Evolutionary conservation across 2,329 filamentous ascomycete genomes (phyloP).

Genomic region (Penicillium janthinellum): DNA sequence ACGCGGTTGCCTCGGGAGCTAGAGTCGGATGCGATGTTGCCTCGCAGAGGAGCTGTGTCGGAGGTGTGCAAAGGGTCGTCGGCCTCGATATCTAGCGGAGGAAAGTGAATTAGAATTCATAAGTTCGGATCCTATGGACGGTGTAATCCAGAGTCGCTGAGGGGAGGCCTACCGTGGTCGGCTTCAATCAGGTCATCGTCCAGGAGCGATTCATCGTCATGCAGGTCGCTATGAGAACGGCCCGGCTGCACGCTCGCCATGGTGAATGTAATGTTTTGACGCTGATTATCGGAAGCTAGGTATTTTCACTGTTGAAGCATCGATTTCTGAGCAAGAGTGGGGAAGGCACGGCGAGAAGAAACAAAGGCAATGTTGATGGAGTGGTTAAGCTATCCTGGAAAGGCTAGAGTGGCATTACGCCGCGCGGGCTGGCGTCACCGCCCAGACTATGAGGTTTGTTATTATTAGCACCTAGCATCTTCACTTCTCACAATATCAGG

Average conservation of each 20-base stretch:
- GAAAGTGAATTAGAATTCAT: slow-evolving; percentile 1
- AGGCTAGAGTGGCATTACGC: slow-evolving; percentile 46
- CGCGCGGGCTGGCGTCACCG: slow-evolving; percentile 20
- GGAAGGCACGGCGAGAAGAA: slow-evolving; percentile 12
- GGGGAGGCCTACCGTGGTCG: slow-evolving; percentile 64
- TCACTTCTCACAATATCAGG: not conserved
- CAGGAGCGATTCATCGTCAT: slow-evolving; percentile 62
- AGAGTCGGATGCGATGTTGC: slow-evolving; percentile 71
- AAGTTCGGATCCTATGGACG: not conserved
- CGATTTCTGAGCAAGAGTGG: slow-evolving; percentile 15
- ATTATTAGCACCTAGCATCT: not conserved
- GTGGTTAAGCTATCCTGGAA: slow-evolving; percentile 33
- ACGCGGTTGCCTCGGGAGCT: slow-evolving; percentile 42
- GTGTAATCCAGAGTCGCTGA: slow-evolving; percentile 4
- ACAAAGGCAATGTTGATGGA: slow-evolving; percentile 21
- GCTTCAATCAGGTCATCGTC: slow-evolving; percentile 77
- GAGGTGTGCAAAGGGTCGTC: slow-evolving; percentile 79
- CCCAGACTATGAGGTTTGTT: not conserved
- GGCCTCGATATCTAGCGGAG: slow-evolving; percentile 73
- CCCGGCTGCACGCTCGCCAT: slow-evolving; percentile 45
- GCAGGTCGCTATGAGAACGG: slow-evolving; percentile 60
- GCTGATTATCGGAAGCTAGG: slow-evolving; percentile 3
- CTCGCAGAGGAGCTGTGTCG: slow-evolving; percentile 77
- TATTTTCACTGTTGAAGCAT: slow-evolving; percentile 16
- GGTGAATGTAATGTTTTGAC: slow-evolving; percentile 14